phyloP scores from a whole-genome alignment of 768 basidiomycete genomes.

The Lactarius quietus region DNA sequence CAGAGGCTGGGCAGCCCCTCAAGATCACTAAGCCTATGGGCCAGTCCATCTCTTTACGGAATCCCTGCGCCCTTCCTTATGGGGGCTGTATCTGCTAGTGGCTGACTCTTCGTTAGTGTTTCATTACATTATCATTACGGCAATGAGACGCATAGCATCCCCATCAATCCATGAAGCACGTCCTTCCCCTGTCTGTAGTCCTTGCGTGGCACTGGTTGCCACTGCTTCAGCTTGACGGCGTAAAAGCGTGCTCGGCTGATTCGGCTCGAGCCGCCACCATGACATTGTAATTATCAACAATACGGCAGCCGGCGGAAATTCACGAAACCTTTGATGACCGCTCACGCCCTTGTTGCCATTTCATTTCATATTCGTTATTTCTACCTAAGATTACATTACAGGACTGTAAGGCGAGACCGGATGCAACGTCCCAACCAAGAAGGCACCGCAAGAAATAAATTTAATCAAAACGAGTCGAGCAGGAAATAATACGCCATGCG shows the following conservation, averaged over 20 bases:
- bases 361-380: slow-evolving; percentile 26
- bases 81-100: slow-evolving; percentile 2
- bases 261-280: background rate
- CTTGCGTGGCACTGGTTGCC: slow-evolving; percentile 1
- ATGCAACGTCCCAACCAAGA: slow-evolving; percentile 23
- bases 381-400: slow-evolving; percentile 29
- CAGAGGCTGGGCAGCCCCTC: slow-evolving; percentile 20
- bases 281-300: background rate
- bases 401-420: slow-evolving; percentile 23
- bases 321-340: slow-evolving; percentile 7
- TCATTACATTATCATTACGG: slow-evolving; percentile 14
- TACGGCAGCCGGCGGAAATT: slow-evolving; percentile 3
- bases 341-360: background rate
- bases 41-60: slow-evolving; percentile 17
- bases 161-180: slow-evolving; percentile 17
- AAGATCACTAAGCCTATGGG: slow-evolving; percentile 19
- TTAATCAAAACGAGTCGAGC: slow-evolving; percentile 21
- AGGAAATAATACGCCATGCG: slow-evolving; percentile 27
- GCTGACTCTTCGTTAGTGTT: slow-evolving; percentile 19
- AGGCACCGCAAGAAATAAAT: slow-evolving; percentile 27
- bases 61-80: slow-evolving; percentile 15
- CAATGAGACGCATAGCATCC: background rate
- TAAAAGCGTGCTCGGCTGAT: background rate
- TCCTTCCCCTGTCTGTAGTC: background rate
- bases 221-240: slow-evolving; percentile 15